Evolutionary conservation across 2,329 filamentous ascomycete species (phyloP).

Genomic region (Hymenoscyphus linearis): DNA sequence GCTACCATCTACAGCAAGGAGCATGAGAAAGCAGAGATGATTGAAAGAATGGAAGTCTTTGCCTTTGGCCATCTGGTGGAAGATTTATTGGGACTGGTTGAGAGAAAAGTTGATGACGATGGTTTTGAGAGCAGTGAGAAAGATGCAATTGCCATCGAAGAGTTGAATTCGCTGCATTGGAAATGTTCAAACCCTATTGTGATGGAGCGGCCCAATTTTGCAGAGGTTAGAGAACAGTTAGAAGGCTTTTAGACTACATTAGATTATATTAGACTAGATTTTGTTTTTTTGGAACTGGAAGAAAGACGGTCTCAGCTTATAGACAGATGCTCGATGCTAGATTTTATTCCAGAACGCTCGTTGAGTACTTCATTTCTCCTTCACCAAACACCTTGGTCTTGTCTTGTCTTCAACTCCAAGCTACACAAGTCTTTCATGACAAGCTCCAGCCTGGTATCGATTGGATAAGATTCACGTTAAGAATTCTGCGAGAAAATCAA

Average conservation of each 20-base stretch:
- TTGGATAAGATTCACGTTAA: too few species aligned
- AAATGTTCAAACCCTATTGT: constrained; percentile 28
- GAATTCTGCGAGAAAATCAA: too few species aligned
- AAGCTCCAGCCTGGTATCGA: too few species aligned
- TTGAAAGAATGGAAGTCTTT: constrained; percentile 43
- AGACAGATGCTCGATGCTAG: neutral
- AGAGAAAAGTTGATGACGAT: constrained; percentile 18
- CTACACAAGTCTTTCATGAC: too few species aligned
- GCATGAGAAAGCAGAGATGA: constrained; percentile 17
- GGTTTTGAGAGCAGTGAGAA: constrained; percentile 22
- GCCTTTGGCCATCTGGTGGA: constrained; percentile 44
- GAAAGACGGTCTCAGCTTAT: neutral
- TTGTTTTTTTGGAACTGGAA: neutral
- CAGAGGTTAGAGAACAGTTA: constrained; percentile 23
- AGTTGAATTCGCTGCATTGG: constrained; percentile 27
- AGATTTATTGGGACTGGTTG: constrained; percentile 37
- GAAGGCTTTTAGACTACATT: constrained; percentile 12
- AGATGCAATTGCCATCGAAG: constrained; percentile 25
- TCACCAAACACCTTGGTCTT: too few species aligned
- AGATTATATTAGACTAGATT: neutral
- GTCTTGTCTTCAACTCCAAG: too few species aligned
- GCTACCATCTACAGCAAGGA: constrained; percentile 39
- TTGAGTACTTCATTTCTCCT: neutral
- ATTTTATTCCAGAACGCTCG: neutral
- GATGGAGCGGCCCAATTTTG: constrained; percentile 25